Evolutionary conservation across 441 rosid genomes (phyloP).

Genomic region (Theobroma grandiflorum): DNA sequence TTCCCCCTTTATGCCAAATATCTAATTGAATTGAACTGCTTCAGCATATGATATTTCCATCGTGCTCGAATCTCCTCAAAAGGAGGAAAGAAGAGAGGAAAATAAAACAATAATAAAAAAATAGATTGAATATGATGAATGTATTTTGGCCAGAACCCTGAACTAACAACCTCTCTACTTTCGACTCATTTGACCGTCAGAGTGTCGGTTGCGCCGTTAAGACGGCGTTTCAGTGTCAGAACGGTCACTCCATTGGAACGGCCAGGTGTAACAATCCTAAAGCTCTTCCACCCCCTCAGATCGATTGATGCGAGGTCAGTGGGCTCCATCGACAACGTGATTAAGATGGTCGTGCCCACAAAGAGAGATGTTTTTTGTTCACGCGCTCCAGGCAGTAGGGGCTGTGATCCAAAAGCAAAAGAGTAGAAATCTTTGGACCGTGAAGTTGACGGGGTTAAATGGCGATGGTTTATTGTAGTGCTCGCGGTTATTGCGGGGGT

Average conservation of each 20-base stretch:
- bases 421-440: not conserved
- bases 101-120: too few relatives aligned
- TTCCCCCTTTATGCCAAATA: not conserved
- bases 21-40: not conserved
- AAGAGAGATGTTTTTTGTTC: not conserved
- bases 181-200: not conserved
- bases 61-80: not conserved
- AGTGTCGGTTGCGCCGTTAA: conserved; percentile 43
- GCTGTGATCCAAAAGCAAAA: not conserved
- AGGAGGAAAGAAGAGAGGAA: not conserved
- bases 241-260: conserved; percentile 24
- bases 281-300: not conserved
- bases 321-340: not conserved
- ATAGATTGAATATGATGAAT: not conserved
- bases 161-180: conserved; percentile 20
- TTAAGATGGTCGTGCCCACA: not conserved
- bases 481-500: not conserved
- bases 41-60: not conserved
- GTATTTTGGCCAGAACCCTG: conserved; percentile 18
- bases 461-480: not conserved
- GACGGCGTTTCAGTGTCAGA: conserved; percentile 26
- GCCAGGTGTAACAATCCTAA: conserved; percentile 27
- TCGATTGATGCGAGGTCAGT: not conserved
- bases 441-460: not conserved
- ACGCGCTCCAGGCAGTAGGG: not conserved